Evolutionary conservation across 2,329 filamentous ascomycete species (phyloP), one percentile per base, ranked within the genome.

Genomic region (Scorias spongiosa): DNA sequence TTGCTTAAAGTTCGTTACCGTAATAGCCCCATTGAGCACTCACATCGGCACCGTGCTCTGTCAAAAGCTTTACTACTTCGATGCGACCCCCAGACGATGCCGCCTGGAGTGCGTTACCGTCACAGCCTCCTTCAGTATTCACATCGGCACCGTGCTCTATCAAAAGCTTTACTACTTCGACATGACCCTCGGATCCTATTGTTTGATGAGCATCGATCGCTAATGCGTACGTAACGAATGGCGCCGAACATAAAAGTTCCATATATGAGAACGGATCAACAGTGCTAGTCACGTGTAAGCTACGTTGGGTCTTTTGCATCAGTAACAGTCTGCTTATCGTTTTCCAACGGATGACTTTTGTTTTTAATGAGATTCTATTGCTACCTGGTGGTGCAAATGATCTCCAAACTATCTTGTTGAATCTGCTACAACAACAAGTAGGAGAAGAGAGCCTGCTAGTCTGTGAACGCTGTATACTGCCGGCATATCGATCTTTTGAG

Each of bases 1-100:
- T 37, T 14, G 12, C n/a, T 3, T 18, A 4, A 11, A 44, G 39
- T n/a, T 38, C 42, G 15, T 26, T 44, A n/a, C 42, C 26, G 20
- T 4, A 26, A 5, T 40, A 8, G 4, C 12, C 12, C 6, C 38
- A 12, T 20, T 37, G 12, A 4, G 95, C 65, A 75, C 76, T 41
- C 81, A 91, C 51, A 84, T 84, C 0, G 68, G 72, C 40, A 72
- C 80, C 34, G 83, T 77, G 60, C 89, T 94, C 46, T 37, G 9
- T n/a, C 34, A 37, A 17, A n/a, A 17, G 12, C 17, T 37, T 3
- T 37, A 9, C 34, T 6, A 37, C 8, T 8, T 37, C 8, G 8
- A n/a, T n/a, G 17, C 8, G n/a, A 12, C 39, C 38, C 4, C 17
- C 5, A 14, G 2, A n/a, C 2, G 42, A 10, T 28, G 42, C 42